A percentile compares a stretch with the other conserved stretches of the same genome.
Evolutionary conservation across 768 basidiomycete genomes (phyloP).

Genomic region (Phanerochaete carnosa): DNA sequence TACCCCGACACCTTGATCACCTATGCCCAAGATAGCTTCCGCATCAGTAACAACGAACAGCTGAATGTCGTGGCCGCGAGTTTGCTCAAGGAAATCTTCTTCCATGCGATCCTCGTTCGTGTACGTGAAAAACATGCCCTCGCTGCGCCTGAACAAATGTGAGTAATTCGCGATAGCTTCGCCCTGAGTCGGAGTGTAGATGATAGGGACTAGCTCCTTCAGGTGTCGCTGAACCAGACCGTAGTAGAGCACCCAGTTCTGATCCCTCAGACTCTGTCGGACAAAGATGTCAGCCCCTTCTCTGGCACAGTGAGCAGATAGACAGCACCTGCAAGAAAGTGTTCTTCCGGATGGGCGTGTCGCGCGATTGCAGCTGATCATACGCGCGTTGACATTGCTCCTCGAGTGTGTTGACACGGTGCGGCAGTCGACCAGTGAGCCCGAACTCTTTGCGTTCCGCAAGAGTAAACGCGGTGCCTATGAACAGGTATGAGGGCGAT

Average conservation of each 20-base stretch:
- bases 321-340: conserved; percentile 50
- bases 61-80: conserved; percentile 56
- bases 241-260: conserved; percentile 80
- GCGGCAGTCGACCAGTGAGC: conserved; percentile 33
- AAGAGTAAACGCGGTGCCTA: conserved; percentile 65
- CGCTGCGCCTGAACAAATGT: conserved; percentile 71
- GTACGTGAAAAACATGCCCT: conserved; percentile 71
- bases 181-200: conserved; percentile 82
- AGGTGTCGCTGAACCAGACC: conserved; percentile 43
- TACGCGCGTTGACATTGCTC: conserved; percentile 76
- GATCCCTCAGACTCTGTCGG: conserved; percentile 53
- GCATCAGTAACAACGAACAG: conserved; percentile 79
- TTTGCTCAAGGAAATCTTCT: conserved; percentile 66
- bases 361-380: conserved; percentile 42
- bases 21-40: conserved; percentile 77
- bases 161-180: conserved; percentile 81
- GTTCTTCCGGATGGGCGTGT: conserved; percentile 52
- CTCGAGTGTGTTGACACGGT: conserved; percentile 49
- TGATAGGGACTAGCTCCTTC: conserved; percentile 50
- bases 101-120: conserved; percentile 63
- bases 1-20: conserved; percentile 68
- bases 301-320: background rate
- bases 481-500: background rate
- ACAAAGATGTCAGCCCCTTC: background rate
- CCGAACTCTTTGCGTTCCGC: conserved; percentile 67